Conservation (phyloP, 345 rosid genomes). For the Eucalyptus leucophloia region DNA sequence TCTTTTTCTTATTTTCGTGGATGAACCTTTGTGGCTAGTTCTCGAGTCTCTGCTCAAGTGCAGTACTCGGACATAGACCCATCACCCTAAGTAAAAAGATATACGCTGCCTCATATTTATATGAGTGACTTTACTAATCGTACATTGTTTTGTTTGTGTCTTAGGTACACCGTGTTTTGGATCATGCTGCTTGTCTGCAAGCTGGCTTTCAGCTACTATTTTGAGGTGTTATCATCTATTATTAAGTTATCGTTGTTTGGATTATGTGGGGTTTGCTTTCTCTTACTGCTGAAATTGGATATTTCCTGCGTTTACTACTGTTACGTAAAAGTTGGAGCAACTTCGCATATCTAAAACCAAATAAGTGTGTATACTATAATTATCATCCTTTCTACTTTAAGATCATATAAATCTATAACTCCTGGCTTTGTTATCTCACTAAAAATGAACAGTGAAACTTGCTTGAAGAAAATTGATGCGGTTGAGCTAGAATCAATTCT, state of each 20-base stretch:
- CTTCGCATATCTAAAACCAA: neutral
- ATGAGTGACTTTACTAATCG: neutral
- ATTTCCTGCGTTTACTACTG: neutral
- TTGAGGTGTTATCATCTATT: conserved; percentile 49
- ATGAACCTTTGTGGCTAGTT: neutral
- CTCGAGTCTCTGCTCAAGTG: neutral
- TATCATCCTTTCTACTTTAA: neutral
- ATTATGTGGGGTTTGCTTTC: neutral
- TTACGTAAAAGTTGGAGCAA: neutral
- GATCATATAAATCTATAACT: neutral
- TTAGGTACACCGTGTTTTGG: conserved; percentile 94
- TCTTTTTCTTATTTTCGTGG: neutral
- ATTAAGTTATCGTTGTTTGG: neutral
- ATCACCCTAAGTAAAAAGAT: neutral
- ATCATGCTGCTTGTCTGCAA: conserved; percentile 81
- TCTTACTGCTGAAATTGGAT: neutral
- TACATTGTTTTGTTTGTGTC: neutral
- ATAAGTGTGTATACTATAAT: neutral
- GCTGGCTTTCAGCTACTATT: conserved; percentile 95
- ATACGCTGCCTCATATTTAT: neutral
- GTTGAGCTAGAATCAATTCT: no score
- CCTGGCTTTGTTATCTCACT: neutral
- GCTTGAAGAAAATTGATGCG: neutral
- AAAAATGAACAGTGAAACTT: neutral
- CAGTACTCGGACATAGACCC: neutral